Percentiles rank a stretch among this genome's conserved stretches.
Conservation (phyloP, 768 basidiomycete genomes). For the Suillus decipiens region DNA sequence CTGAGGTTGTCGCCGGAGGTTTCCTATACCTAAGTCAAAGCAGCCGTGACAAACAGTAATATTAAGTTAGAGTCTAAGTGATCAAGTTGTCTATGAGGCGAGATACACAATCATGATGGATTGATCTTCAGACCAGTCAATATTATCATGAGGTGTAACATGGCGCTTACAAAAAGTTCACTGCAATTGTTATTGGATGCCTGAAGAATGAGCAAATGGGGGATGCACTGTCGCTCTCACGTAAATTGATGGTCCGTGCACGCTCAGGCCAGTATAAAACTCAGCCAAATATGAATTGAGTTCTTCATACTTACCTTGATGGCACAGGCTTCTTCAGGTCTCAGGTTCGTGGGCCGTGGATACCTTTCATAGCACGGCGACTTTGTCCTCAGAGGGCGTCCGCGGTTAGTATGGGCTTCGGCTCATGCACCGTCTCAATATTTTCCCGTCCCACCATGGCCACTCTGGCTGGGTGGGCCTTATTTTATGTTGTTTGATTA, state of each 20-base stretch:
- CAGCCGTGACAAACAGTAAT: neutral
- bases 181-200: neutral
- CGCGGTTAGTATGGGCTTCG: constrained; percentile 56
- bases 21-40: neutral
- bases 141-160: neutral
- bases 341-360: constrained; percentile 57
- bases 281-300: fast-evolving
- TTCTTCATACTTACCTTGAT: constrained; percentile 64
- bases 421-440: constrained; percentile 80
- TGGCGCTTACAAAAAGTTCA: neutral
- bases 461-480: constrained; percentile 54
- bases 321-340: constrained; percentile 56
- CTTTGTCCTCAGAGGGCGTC: constrained; percentile 50
- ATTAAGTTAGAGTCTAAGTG: neutral
- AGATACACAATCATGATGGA: neutral
- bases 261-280: constrained; percentile 18
- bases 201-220: neutral
- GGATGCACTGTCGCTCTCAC: neutral
- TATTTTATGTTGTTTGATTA: constrained; percentile 17
- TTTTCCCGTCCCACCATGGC: constrained; percentile 71
- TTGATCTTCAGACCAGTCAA: neutral
- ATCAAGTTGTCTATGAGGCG: neutral
- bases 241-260: constrained; percentile 28
- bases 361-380: constrained; percentile 58
- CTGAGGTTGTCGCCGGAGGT: neutral